phyloP scores from a whole-genome alignment of 768 basidiomycete species.

The Podaxis carcinomalis region DNA sequence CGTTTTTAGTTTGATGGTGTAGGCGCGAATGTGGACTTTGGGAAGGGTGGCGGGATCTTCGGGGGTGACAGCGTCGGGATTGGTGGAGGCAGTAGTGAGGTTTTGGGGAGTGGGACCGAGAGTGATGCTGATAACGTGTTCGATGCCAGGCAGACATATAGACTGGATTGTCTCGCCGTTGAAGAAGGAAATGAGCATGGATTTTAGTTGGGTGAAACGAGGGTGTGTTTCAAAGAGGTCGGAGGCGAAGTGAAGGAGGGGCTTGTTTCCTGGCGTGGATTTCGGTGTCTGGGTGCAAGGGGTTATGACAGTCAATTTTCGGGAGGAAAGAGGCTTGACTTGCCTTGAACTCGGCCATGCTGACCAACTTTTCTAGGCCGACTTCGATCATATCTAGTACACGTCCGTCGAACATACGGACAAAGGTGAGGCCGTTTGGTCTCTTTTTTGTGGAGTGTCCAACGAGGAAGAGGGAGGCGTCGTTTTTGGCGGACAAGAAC shows the following conservation, averaged over 20 bases:
- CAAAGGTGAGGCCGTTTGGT: constrained; percentile 82
- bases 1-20: constrained; percentile 66
- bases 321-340: constrained; percentile 18
- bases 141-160: constrained; percentile 79
- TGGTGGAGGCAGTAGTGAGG: constrained; percentile 38
- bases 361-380: constrained; percentile 76
- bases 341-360: constrained; percentile 85
- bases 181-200: constrained; percentile 86
- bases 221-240: constrained; percentile 95
- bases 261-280: constrained; percentile 85
- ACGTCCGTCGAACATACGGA: constrained; percentile 79
- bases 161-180: constrained; percentile 82
- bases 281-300: constrained; percentile 65
- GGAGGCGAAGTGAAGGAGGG: constrained; percentile 93
- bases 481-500: constrained; percentile 94
- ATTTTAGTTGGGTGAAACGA: constrained; percentile 88
- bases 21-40: constrained; percentile 84
- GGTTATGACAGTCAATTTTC: background rate
- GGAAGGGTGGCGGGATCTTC: constrained; percentile 55
- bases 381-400: constrained; percentile 95
- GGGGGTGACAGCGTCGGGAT: constrained; percentile 21
- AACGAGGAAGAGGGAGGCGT: constrained; percentile 85
- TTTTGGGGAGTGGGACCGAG: constrained; percentile 60
- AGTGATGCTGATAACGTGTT: constrained; percentile 83
- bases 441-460: constrained; percentile 94